Evolutionary conservation across 345 rosid species (phyloP).

Genomic region (Gossypioides kirkii): DNA sequence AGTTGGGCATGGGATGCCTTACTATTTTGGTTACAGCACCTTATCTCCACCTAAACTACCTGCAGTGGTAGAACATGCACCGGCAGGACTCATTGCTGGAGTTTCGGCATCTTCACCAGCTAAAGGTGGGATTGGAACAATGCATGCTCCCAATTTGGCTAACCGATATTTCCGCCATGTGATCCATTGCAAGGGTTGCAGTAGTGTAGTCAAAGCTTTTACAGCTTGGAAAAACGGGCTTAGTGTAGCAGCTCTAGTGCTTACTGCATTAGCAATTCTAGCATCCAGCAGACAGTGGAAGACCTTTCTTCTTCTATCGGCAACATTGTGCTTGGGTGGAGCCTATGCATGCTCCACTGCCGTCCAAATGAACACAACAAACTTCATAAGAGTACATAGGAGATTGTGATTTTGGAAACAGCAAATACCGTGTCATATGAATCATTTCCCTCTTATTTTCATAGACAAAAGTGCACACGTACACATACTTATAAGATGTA

Average conservation of each 20-base stretch:
- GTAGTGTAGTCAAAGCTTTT: conserved; percentile 50
- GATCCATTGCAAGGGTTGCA: conserved; percentile 83
- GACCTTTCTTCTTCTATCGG: conserved; percentile 45
- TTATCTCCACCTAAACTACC: conserved; percentile 60
- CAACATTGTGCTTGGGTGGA: conserved; percentile 53
- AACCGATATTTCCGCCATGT: conserved; percentile 84
- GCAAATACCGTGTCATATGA: not conserved
- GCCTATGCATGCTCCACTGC: conserved; percentile 59
- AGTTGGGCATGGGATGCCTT: conserved; percentile 98
- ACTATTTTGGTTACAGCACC: conserved; percentile 74
- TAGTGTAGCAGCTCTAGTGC: conserved; percentile 37
- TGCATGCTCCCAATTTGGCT: conserved; percentile 79
- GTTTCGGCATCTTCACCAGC: conserved; percentile 69
- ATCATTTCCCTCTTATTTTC: not conserved
- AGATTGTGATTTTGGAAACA: conserved; percentile 38
- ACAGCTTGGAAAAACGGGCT: conserved; percentile 55
- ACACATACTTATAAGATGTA: not conserved
- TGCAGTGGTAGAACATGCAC: conserved; percentile 87
- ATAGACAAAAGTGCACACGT: not conserved
- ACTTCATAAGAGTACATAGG: conserved; percentile 81
- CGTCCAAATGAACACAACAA: conserved; percentile 67
- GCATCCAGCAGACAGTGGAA: conserved; percentile 72
- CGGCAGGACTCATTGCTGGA: conserved; percentile 76
- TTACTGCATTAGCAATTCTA: conserved; percentile 59
- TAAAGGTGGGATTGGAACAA: conserved; percentile 65